Conservation (phyloP, 2,329 filamentous ascomycete genomes). For the Aspergillus pseudoglaucus region DNA sequence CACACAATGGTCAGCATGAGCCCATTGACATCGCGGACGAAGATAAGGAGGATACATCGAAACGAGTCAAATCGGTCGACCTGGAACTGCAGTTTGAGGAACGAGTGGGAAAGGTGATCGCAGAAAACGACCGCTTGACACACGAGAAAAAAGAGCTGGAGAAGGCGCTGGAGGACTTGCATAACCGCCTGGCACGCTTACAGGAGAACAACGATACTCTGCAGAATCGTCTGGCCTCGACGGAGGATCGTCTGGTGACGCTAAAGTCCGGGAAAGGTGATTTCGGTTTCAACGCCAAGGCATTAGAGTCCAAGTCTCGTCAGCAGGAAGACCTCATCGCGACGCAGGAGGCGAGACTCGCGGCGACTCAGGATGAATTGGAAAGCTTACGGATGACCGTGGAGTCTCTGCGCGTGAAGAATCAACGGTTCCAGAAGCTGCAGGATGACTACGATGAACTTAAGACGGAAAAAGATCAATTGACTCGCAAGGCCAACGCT, state of each 20-base stretch:
- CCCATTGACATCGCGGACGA: conserved; percentile 31
- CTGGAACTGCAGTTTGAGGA: conserved; percentile 44
- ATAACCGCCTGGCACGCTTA: conserved; percentile 53
- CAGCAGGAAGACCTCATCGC: conserved; percentile 67
- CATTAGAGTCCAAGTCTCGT: conserved; percentile 45
- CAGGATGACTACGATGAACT: conserved; percentile 46
- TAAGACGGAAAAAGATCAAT: conserved; percentile 41
- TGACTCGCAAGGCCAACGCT: conserved; percentile 43
- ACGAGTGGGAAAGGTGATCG: conserved; percentile 42
- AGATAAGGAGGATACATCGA: conserved; percentile 27
- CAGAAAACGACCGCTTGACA: conserved; percentile 53
- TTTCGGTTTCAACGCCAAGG: conserved; percentile 41
- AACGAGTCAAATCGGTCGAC: conserved; percentile 33
- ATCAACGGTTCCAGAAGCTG: conserved; percentile 40
- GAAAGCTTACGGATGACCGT: conserved; percentile 39
- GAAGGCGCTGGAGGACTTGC: conserved; percentile 47
- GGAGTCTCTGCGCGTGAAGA: conserved; percentile 40
- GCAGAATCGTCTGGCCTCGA: conserved; percentile 40
- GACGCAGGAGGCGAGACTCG: conserved; percentile 60
- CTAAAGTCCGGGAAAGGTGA: conserved; percentile 44
- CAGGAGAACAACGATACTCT: conserved; percentile 45
- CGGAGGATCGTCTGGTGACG: conserved; percentile 48
- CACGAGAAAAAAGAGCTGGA: conserved; percentile 46
- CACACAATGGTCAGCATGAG: conserved; percentile 36
- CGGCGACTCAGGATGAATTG: conserved; percentile 43